phyloP scores from a whole-genome alignment of 2,329 filamentous ascomycete genomes.

The Stagonosporopsis tanaceti region DNA sequence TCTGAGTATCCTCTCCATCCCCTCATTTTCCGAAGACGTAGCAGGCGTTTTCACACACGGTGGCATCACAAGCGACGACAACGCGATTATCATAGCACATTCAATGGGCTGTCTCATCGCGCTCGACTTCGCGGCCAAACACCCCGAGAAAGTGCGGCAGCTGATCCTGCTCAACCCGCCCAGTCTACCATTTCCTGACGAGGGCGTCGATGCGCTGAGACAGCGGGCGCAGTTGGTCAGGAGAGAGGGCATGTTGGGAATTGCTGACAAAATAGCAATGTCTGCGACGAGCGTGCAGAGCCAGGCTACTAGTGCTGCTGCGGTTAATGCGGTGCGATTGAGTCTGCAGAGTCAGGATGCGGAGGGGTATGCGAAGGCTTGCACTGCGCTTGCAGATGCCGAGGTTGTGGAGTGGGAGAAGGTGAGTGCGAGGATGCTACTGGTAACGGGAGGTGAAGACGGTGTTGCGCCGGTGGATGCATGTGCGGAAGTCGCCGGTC shows the following conservation, averaged over 20 bases:
- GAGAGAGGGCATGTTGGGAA: constrained; percentile 54
- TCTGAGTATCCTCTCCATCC: constrained; percentile 54
- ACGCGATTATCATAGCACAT: constrained; percentile 59
- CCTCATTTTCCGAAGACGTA: constrained; percentile 56
- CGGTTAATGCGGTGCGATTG: constrained; percentile 53
- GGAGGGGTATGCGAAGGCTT: constrained; percentile 65
- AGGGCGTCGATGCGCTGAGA: constrained; percentile 38
- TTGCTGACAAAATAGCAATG: constrained; percentile 51
- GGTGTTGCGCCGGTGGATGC: constrained; percentile 51
- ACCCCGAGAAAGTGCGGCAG: constrained; percentile 53
- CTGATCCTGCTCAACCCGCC: constrained; percentile 60
- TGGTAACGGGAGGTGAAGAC: constrained; percentile 59
- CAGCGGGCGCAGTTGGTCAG: constrained; percentile 54
- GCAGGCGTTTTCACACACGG: constrained; percentile 49
- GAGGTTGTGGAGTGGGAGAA: constrained; percentile 45
- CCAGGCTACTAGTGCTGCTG: constrained; percentile 51
- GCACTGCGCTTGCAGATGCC: constrained; percentile 57
- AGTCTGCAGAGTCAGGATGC: constrained; percentile 59
- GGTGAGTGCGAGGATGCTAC: constrained; percentile 31
- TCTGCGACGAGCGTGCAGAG: constrained; percentile 51
- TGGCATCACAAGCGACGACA: constrained; percentile 29
- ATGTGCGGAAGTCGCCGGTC: constrained; percentile 43
- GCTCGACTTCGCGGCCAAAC: constrained; percentile 50
- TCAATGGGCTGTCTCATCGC: constrained; percentile 62
- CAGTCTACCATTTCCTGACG: constrained; percentile 54